Evolutionary conservation across 129 eudicot species (phyloP).

Genomic region (Lonicera japonica): DNA sequence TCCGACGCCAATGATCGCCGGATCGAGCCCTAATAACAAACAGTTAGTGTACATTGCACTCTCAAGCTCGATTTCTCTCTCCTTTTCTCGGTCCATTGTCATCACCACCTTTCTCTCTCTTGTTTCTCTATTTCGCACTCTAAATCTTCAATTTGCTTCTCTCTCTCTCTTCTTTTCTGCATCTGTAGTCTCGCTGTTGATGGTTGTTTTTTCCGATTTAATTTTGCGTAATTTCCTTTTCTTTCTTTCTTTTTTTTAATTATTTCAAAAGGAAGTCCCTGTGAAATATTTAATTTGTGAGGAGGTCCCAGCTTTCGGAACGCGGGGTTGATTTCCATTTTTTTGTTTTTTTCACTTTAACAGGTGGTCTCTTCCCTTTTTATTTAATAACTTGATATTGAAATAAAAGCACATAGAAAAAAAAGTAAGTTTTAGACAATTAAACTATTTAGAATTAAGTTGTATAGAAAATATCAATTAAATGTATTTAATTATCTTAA

Average conservation of each 20-base stretch:
- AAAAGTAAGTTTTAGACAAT: too few species aligned
- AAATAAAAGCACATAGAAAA: too few species aligned
- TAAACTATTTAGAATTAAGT: too few species aligned
- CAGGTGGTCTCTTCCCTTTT: too few species aligned
- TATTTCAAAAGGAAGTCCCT: not conserved
- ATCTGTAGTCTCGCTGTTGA: conserved; percentile 8
- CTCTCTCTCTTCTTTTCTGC: conserved; percentile 21
- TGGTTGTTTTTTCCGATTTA: conserved; percentile 10
- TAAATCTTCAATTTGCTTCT: conserved; percentile 9
- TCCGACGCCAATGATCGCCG: conserved; percentile 71
- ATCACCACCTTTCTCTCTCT: conserved; percentile 30
- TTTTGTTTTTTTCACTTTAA: too few species aligned
- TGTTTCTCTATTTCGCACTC: conserved; percentile 17
- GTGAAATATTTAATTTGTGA: not conserved
- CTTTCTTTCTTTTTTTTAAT: not conserved
- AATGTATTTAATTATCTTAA: too few species aligned
- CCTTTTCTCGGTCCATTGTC: conserved; percentile 99
- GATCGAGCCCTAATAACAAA: conserved; percentile 89
- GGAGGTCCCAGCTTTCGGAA: not conserved
- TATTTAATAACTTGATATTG: too few species aligned
- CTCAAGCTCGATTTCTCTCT: conserved; percentile 93
- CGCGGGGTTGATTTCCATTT: conserved; percentile 7
- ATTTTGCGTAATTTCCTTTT: conserved; percentile 2
- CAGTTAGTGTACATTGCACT: conserved; percentile 98
- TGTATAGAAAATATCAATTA: too few species aligned